Evolutionary conservation across 2,329 filamentous ascomycete species (phyloP).

Genomic region (Colletotrichum camelliae): DNA sequence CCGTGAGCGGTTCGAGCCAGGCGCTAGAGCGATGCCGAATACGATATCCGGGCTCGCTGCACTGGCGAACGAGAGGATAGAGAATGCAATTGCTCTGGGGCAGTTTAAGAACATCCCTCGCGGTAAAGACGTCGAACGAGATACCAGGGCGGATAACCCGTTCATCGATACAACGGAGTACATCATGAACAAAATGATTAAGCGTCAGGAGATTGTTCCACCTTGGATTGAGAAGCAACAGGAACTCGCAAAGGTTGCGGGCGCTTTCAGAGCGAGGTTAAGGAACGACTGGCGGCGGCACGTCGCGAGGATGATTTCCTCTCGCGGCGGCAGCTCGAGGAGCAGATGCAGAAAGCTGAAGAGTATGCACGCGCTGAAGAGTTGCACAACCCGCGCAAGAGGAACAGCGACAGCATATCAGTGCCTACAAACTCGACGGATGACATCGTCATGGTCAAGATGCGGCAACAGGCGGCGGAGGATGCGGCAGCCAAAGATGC

Average conservation of each 20-base stretch:
- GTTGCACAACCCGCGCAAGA: conserved; percentile 62
- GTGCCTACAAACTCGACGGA: conserved; percentile 52
- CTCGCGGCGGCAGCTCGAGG: conserved; percentile 76
- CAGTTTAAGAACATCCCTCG: conserved; percentile 86
- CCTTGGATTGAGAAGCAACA: conserved; percentile 99
- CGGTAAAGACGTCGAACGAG: conserved; percentile 81
- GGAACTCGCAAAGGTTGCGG: conserved; percentile 74
- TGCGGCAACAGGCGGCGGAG: conserved; percentile 35
- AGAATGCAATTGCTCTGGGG: conserved; percentile 89
- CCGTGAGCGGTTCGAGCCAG: conserved; percentile 79
- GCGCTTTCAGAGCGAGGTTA: conserved; percentile 75
- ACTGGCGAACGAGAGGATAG: conserved; percentile 89
- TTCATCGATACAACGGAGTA: conserved; percentile 98
- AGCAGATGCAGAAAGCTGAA: conserved; percentile 74
- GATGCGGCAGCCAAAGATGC: neutral
- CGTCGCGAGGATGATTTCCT: conserved; percentile 78
- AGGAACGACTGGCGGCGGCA: conserved; percentile 86
- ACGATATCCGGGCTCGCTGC: conserved; percentile 80
- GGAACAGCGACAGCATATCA: conserved; percentile 50
- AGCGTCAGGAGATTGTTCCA: conserved; percentile 92
- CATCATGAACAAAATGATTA: conserved; percentile 98
- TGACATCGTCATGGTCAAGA: conserved; percentile 53
- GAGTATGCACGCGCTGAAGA: conserved; percentile 79
- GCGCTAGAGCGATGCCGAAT: conserved; percentile 74
- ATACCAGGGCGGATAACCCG: conserved; percentile 81